Evolutionary conservation across 2,329 filamentous ascomycete species (phyloP), one percentile per base, ranked within the genome.

Genomic region (Lomentospora prolificans): DNA sequence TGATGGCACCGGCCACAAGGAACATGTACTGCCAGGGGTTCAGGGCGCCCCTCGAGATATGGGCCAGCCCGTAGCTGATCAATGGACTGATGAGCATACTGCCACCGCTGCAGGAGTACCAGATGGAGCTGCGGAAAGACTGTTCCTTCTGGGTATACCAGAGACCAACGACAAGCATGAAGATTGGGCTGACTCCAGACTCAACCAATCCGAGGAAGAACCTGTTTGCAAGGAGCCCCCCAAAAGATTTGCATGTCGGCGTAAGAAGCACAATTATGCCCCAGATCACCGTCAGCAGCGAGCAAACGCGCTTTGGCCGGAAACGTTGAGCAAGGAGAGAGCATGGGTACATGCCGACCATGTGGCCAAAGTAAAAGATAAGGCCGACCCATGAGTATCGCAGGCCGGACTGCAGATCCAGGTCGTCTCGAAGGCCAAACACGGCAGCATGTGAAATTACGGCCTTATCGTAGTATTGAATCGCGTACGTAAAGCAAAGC

Each of bases 111-210:
- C 52, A 55, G 3, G 44, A 53, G 28, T 55, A 52, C 56, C 56
- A 57, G 5, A 57, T 41, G 12, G 52, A 24, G 28, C 46, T 50
- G 22, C 56, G 52, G 30, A 57, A 52, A n/a, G 53, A 54, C 14
- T 55, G 48, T 53, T 57, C 51, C 8, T 46, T 46, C 10, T 54
- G 52, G 3, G 44, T 48, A 22, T 57, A 55, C 44, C 53, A 79
- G 67, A 76, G 75, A 3, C 69, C 66, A 2, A 77, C 70, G 31
- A 77, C 72, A 66, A 78, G 70, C 70, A 77, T 76, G 55, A 77
- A 76, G 12, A 71, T 72, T 0, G 76, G 74, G 0, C 73, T 75
- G 9, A 78, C 73, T 0, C 72, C 69, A 0, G 74, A 72, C 60
- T 78, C 75, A 19, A 78, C 75, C 0, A 71, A 59, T 0, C 75